Percentiles rank a stretch among this genome's conserved stretches.
phyloP scores from a whole-genome alignment of 2,329 filamentous ascomycete species.

The Nemania sp. region DNA sequence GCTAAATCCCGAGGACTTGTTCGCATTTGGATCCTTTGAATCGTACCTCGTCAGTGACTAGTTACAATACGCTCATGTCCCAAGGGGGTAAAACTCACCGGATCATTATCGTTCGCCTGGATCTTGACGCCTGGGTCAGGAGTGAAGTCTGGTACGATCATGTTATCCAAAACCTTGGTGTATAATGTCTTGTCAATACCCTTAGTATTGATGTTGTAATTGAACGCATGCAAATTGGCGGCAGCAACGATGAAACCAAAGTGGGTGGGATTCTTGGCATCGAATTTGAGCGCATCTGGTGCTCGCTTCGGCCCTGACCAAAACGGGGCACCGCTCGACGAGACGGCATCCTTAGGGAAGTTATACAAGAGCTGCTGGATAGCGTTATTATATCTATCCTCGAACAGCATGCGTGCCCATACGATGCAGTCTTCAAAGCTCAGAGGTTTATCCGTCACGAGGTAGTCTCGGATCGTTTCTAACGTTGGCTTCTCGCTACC shows the following conservation, averaged over 20 bases:
- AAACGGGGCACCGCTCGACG: conserved; percentile 87
- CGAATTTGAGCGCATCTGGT: conserved; percentile 88
- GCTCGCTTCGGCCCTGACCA: conserved; percentile 99
- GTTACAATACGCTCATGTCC: neutral
- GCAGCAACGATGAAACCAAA: conserved; percentile 85
- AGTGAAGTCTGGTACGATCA: conserved; percentile 94
- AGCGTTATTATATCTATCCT: conserved; percentile 95
- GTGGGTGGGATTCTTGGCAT: conserved; percentile 82
- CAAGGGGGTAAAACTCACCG: conserved; percentile 54
- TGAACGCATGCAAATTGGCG: conserved; percentile 94
- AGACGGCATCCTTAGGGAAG: conserved; percentile 92
- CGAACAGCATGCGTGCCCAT: conserved; percentile 92
- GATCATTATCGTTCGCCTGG: conserved; percentile 92
- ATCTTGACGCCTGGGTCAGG: conserved; percentile 93
- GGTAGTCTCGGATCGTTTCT: conserved; percentile 85
- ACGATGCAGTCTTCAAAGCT: conserved; percentile 96
- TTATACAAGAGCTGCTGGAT: conserved; percentile 96
- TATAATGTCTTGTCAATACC: conserved; percentile 73
- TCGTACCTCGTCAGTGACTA: conserved; percentile 10
- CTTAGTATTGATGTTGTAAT: conserved; percentile 94
- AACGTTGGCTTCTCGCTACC: conserved; percentile 94
- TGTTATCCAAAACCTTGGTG: conserved; percentile 79
- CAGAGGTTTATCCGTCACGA: conserved; percentile 88
- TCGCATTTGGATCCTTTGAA: conserved; percentile 76
- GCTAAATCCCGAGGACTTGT: conserved; percentile 70